These are phyloP conservation scores for Diplodia seriata DNA, from an alignment of 2,329 filamentous ascomycete species.

Conservation along the genomic window DNA sequence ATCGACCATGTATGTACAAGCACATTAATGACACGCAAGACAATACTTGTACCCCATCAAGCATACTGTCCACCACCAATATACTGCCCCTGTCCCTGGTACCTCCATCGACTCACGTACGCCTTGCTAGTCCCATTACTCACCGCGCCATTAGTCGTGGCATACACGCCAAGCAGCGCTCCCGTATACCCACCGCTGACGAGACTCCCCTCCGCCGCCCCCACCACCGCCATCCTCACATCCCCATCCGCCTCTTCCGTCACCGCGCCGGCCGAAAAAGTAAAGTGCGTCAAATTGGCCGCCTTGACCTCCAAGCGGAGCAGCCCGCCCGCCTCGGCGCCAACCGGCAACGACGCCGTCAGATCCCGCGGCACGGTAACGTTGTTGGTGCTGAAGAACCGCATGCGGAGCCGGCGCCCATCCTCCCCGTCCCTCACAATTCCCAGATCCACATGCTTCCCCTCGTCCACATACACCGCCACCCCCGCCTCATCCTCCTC, in stretches of 20 bases:
- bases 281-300: slow-evolving; percentile 56
- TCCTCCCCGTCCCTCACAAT: slow-evolving; percentile 37
- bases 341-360: slow-evolving; percentile 40
- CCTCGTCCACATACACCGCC: slow-evolving; percentile 58
- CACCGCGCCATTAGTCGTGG: slow-evolving; percentile 58
- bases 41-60: too few species aligned
- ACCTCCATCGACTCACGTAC: slow-evolving; percentile 60
- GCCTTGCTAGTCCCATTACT: slow-evolving; percentile 50
- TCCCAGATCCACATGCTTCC: slow-evolving; percentile 59
- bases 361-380: slow-evolving; percentile 48
- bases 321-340: too few species aligned
- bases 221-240: too few species aligned
- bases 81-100: slow-evolving; percentile 42
- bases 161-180: slow-evolving; percentile 59
- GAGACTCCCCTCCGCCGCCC: slow-evolving; percentile 36
- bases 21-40: too few species aligned
- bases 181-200: slow-evolving; percentile 45
- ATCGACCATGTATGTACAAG: too few species aligned
- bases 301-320: slow-evolving; percentile 39
- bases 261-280: slow-evolving; percentile 38
- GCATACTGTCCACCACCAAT: neutral
- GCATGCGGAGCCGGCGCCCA: slow-evolving; percentile 4
- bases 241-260: too few species aligned
- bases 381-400: slow-evolving; percentile 51
- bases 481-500: slow-evolving; percentile 60